Percentiles rank a stretch among this genome's conserved stretches.
phyloP scores from a whole-genome alignment of 768 basidiomycete species.

The Asterophora parasitica region DNA sequence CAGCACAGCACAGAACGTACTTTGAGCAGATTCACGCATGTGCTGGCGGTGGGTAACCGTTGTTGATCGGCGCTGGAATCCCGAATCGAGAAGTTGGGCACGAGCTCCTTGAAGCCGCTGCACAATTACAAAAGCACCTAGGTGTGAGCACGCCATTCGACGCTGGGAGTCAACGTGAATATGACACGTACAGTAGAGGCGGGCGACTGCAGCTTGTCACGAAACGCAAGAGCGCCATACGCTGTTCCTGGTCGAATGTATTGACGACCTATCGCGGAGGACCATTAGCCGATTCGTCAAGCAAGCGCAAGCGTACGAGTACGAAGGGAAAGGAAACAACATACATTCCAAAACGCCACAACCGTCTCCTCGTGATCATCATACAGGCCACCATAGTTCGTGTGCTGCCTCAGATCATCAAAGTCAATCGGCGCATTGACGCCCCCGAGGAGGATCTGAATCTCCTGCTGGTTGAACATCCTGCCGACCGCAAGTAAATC shows the following conservation, averaged over 20 bases:
- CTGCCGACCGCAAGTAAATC: constrained; percentile 28
- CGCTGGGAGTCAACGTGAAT: not conserved
- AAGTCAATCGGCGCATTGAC: constrained; percentile 82
- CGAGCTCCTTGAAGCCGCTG: constrained; percentile 82
- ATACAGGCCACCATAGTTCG: constrained; percentile 80
- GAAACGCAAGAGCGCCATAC: constrained; percentile 75
- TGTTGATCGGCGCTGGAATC: constrained; percentile 71
- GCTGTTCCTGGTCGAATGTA: constrained; percentile 75
- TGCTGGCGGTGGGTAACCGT: constrained; percentile 72
- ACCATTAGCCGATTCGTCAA: not conserved
- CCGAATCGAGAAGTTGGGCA: constrained; percentile 85
- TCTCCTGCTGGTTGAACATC: constrained; percentile 97
- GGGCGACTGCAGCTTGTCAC: constrained; percentile 92
- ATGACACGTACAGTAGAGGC: constrained; percentile 63
- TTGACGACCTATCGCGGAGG: constrained; percentile 56
- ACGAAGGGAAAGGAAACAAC: constrained; percentile 13
- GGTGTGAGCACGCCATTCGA: not conserved
- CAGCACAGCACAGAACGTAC: constrained; percentile 25
- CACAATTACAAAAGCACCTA: not conserved
- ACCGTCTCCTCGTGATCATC: constrained; percentile 69
- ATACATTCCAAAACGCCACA: constrained; percentile 76
- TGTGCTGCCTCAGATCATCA: constrained; percentile 72
- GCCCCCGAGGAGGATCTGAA: constrained; percentile 88
- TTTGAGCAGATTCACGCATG: constrained; percentile 92
- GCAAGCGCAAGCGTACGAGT: not conserved